Base-by-base conservation (phyloP, 495 filamentous ascomycete genomes). In the Penicillium paxilli region DNA sequence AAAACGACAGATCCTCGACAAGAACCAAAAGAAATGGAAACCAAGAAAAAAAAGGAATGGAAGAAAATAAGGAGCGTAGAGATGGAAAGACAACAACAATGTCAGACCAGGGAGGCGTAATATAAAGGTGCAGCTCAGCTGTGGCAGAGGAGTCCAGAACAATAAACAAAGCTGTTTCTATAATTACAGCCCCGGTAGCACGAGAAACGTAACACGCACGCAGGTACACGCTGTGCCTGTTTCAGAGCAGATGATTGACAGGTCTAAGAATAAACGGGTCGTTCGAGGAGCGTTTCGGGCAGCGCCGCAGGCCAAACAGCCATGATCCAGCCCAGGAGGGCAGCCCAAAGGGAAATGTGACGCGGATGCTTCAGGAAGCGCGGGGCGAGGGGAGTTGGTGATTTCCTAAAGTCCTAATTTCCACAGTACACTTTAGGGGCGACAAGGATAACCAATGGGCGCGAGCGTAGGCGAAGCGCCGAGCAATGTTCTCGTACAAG, bases 321-420 rank as follows among this genome's bases (percentile, higher is more conserved):
- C 60, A 59, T 59, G 42, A 44, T 49, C 48, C 30, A 30, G 40
- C 40, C 23, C 16, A 20, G 25, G 9, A 32, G 48, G 58, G 44
- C 51, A 37, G 52, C 46, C 26, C 52, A 41, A 16, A 44, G 25
- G 32, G 38, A n/a, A 46, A 58, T 23, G 47, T 30, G 33, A 52
- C 30, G 54, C 49, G 30, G 30, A 35, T 66, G 63, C 57, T 61
- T 66, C 60, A 66, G 55, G 55, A 67, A 59, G 50, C 58, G 64
- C 64, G 64, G 49, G 28, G 47, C 32, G 12, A 2, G 35, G 44
- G 5, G 22, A 33, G 22, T 47, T 26, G 26, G 16, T n/a, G 26
- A 38, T 25, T 44, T 30, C 19, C 20, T 49, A 58, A 58, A 50
- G 62, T 60, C 42, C 49, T 49, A 58, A 58, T 52, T 64, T 60